Evolutionary conservation across 2,329 filamentous ascomycete genomes (phyloP).

Genomic region (Aspergillus cejpii): DNA sequence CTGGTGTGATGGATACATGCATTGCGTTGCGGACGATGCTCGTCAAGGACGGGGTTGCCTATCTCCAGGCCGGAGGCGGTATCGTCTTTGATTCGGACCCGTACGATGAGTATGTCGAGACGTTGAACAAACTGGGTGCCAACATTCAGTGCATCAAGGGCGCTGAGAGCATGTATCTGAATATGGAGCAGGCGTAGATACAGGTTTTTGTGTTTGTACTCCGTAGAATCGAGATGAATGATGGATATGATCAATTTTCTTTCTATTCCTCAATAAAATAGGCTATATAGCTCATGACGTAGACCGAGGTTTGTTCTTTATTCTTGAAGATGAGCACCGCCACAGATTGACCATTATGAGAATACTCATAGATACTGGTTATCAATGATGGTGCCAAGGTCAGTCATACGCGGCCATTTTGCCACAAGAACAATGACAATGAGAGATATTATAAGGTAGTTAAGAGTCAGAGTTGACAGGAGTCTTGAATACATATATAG

Average conservation of each 20-base stretch:
- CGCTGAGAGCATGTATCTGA: slow-evolving; percentile 65
- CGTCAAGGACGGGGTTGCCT: slow-evolving; percentile 82
- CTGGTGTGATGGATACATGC: slow-evolving; percentile 88
- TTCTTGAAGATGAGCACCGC: not conserved
- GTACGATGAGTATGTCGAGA: slow-evolving; percentile 90
- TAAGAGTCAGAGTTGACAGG: not conserved
- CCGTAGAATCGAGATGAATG: too few relatives aligned
- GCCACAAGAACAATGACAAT: slow-evolving; percentile 1
- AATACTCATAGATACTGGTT: too few relatives aligned
- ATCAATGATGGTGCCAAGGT: slow-evolving; percentile 3
- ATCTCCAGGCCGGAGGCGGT: slow-evolving; percentile 78
- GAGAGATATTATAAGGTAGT: too few relatives aligned
- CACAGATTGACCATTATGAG: too few relatives aligned
- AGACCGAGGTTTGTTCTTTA: not conserved
- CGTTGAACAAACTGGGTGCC: slow-evolving; percentile 88
- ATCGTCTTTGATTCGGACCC: slow-evolving; percentile 92
- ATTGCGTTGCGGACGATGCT: slow-evolving; percentile 86
- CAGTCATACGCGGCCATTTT: slow-evolving; percentile 6
- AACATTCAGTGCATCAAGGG: slow-evolving; percentile 83
- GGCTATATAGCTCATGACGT: not conserved
- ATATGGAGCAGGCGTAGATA: slow-evolving; percentile 29
- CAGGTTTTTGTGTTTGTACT: too few relatives aligned
- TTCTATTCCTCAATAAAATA: too few relatives aligned
- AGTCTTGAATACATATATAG: too few relatives aligned
- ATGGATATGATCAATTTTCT: too few relatives aligned